Percentiles rank a stretch among this genome's conserved stretches.
Conservation (phyloP, 108 stramenopile genomes). For the Cyclotella cryptica region DNA sequence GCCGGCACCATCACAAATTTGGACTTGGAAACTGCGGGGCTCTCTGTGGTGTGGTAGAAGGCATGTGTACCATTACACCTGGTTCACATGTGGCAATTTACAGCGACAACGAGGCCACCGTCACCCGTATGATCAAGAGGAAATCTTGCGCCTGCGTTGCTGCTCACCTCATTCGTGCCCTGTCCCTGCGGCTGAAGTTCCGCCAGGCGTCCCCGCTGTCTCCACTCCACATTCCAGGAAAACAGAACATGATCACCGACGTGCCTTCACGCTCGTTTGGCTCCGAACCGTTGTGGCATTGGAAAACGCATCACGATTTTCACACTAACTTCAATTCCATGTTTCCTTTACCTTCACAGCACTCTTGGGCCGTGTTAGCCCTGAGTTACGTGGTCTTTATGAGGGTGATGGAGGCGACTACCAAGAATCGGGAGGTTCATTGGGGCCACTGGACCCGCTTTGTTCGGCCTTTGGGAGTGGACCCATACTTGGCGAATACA, state of each 20-base stretch:
- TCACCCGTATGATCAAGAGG: constrained; percentile 14
- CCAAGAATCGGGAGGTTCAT: constrained; percentile 2
- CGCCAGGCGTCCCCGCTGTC: background rate
- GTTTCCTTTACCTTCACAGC: background rate
- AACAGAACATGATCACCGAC: constrained; percentile 17
- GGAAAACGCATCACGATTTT: background rate
- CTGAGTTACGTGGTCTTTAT: background rate
- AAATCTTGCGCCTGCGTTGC: constrained; percentile 16
- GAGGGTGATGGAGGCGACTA: constrained; percentile 9
- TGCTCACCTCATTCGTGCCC: constrained; percentile 1
- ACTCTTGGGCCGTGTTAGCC: constrained; percentile 2
- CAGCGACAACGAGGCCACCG: constrained; percentile 9
- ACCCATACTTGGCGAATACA: constrained; percentile 1
- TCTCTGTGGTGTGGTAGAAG: background rate
- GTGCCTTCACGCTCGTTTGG: constrained; percentile 28
- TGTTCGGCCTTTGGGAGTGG: constrained; percentile 9
- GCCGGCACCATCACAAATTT: background rate
- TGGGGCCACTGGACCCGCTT: constrained; percentile 8
- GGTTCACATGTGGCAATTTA: constrained; percentile 8
- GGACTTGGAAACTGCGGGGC: background rate
- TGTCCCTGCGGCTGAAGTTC: background rate
- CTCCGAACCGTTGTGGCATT: constrained; percentile 18
- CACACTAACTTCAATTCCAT: constrained; percentile 15
- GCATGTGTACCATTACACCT: background rate
- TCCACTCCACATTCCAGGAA: constrained; percentile 12